A percentile compares a stretch with the other conserved stretches of the same genome.
These are phyloP conservation scores for Penicillium fimorum DNA, from an alignment of 495 filamentous ascomycete genomes.

Conservation along the genomic window DNA sequence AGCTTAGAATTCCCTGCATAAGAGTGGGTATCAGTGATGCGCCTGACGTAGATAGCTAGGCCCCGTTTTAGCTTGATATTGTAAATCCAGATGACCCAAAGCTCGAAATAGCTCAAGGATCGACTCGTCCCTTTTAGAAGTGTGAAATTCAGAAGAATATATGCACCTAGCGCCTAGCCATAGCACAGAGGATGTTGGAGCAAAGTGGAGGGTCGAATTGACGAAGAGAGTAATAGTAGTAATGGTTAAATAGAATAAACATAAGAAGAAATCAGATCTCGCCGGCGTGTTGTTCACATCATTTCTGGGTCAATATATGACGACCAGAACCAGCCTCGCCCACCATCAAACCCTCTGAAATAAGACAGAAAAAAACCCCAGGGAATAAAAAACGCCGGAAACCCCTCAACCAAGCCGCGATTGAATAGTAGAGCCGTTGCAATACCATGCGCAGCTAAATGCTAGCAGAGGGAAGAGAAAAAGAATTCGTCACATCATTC, in stretches of 20 bases:
- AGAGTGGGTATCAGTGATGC: conserved; percentile 14
- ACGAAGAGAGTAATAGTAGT: conserved; percentile 12
- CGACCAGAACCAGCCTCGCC: conserved; percentile 19
- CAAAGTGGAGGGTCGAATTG: conserved; percentile 17
- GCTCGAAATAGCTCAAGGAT: neutral
- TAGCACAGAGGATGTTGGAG: conserved; percentile 3
- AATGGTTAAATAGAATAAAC: conserved; percentile 12
- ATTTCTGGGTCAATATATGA: conserved; percentile 11
- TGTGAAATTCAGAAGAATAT: too few species aligned
- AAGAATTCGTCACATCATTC: conserved; percentile 64
- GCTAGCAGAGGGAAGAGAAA: conserved; percentile 40
- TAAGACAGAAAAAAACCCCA: conserved; percentile 27
- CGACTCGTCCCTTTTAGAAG: neutral
- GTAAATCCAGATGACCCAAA: neutral
- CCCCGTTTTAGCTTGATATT: conserved; percentile 1
- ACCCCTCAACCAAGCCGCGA: conserved; percentile 47
- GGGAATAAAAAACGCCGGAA: conserved; percentile 42
- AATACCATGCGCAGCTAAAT: conserved; percentile 40
- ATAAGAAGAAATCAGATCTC: conserved; percentile 19
- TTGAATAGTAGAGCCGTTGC: conserved; percentile 34
- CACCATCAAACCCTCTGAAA: conserved; percentile 32
- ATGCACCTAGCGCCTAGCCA: neutral
- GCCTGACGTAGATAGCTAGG: conserved; percentile 2
- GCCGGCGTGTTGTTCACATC: conserved; percentile 8
- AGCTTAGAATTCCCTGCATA: conserved; percentile 8